phyloP scores from a whole-genome alignment of 441 rosid species.

The Erodium texanum region DNA sequence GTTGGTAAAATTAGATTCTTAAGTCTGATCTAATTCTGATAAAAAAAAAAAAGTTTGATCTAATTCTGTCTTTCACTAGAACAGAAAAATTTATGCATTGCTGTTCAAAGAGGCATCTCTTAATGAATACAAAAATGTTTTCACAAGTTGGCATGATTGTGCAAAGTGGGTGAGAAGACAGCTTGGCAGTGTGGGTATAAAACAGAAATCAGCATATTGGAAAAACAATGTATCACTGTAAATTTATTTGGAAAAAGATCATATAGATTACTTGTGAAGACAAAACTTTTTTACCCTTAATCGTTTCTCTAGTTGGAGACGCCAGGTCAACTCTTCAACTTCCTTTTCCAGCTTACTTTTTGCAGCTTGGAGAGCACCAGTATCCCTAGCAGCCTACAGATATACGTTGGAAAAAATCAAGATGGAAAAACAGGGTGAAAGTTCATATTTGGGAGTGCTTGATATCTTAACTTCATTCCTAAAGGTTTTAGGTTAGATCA shows the following conservation, averaged over 20 bases:
- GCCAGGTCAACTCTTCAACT: conserved; percentile 83
- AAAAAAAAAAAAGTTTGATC: too few relatives aligned
- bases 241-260: not conserved
- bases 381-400: conserved; percentile 77
- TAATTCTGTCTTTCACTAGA: not conserved
- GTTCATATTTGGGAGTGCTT: not conserved
- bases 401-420: conserved; percentile 17
- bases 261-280: not conserved
- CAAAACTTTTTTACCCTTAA: conserved; percentile 40
- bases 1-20: too few relatives aligned
- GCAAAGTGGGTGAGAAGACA: not conserved
- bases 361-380: conserved; percentile 93
- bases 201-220: not conserved
- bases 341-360: conserved; percentile 74
- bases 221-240: not conserved
- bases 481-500: not conserved
- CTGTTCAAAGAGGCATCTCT: not conserved
- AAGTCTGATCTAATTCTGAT: too few relatives aligned
- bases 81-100: not conserved
- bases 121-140: not conserved
- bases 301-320: conserved; percentile 66
- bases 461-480: not conserved
- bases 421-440: not conserved
- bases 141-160: not conserved
- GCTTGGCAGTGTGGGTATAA: not conserved